A percentile compares a stretch with the other conserved stretches of the same genome.
phyloP scores from a whole-genome alignment of 2,329 filamentous ascomycete genomes.

The Phoma sp. region DNA sequence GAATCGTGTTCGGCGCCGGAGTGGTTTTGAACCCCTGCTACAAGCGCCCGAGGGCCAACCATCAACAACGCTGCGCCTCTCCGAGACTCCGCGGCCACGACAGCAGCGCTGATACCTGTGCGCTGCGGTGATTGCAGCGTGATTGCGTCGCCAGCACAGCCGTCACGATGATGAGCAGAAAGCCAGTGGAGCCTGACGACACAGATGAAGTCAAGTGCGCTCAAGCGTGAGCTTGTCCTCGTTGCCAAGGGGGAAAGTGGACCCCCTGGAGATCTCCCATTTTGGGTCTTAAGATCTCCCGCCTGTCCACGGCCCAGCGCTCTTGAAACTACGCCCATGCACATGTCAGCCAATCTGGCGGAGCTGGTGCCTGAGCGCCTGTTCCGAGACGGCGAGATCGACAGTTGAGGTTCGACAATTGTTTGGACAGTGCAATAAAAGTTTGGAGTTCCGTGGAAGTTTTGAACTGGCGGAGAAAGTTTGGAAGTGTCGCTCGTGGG shows the following conservation, averaged over 20 bases:
- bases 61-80: slow-evolving; percentile 5
- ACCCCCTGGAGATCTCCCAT: slow-evolving; percentile 11
- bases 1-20: slow-evolving; percentile 6
- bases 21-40: slow-evolving; percentile 4
- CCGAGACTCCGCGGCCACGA: slow-evolving; percentile 1
- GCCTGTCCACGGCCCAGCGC: neutral
- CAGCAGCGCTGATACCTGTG: neutral
- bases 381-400: neutral
- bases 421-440: neutral
- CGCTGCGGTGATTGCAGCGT: neutral
- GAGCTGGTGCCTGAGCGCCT: slow-evolving; percentile 6
- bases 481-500: too few relatives aligned
- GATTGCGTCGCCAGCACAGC: neutral
- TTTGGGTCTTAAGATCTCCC: neutral
- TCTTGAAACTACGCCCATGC: slow-evolving; percentile 1
- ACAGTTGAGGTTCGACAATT: slow-evolving; percentile 1
- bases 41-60: slow-evolving; percentile 2
- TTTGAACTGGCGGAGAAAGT: too few relatives aligned
- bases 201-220: neutral
- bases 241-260: neutral
- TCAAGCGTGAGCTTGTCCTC: neutral
- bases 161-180: neutral
- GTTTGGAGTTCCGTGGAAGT: too few relatives aligned
- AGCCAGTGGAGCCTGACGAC: neutral
- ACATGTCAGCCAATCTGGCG: neutral